Evolutionary conservation across 371 early-diverging fungal genomes (phyloP).

Genomic region (Saksenaea oblongispora): DNA sequence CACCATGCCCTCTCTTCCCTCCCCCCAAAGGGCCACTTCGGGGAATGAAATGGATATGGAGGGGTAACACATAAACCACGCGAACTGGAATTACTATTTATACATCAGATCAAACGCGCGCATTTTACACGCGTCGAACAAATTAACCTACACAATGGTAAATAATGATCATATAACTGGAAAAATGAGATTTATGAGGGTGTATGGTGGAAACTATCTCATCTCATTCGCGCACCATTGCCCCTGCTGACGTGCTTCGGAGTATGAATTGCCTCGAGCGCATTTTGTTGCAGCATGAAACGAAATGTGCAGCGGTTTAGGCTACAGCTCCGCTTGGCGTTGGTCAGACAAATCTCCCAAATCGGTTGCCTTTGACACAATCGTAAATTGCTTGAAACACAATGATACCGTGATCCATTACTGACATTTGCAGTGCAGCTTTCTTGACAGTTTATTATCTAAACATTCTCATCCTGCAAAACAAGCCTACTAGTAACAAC

Average conservation of each 20-base stretch:
- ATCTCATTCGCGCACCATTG: not conserved
- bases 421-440: not conserved
- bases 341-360: not conserved
- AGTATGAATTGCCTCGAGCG: not conserved
- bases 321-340: not conserved
- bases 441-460: not conserved
- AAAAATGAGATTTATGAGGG: not conserved
- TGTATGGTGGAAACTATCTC: not conserved
- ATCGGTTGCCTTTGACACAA: not conserved
- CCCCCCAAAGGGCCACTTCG: not conserved
- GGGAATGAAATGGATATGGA: not conserved
- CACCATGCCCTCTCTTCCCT: not conserved
- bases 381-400: not conserved
- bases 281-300: not conserved
- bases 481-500: not conserved
- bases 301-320: not conserved
- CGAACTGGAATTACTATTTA: not conserved
- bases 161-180: not conserved
- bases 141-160: not conserved
- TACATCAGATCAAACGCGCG: not conserved
- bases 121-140: not conserved
- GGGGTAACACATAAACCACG: conserved; percentile 1
- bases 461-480: not conserved
- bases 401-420: not conserved
- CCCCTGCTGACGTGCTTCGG: not conserved